These are phyloP conservation scores for Trametes meyenii DNA, from an alignment of 768 basidiomycete species.

Conservation along the genomic window DNA sequence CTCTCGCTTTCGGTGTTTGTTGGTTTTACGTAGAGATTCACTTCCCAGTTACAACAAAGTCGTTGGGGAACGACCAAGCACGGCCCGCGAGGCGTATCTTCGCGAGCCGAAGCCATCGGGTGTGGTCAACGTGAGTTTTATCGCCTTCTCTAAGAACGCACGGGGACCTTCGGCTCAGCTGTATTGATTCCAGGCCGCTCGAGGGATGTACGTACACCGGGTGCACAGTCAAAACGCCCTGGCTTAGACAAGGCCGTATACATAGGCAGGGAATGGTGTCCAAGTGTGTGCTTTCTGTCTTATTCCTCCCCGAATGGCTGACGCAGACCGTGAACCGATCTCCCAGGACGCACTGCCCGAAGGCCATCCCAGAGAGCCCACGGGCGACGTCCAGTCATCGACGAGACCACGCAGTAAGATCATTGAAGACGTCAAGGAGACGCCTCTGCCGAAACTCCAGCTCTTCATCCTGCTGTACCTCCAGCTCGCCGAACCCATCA, in stretches of 20 bases:
- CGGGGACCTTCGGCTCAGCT: not conserved
- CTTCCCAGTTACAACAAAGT: not conserved
- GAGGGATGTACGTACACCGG: slow-evolving; percentile 3
- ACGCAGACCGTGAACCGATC: not conserved
- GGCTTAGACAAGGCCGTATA: not conserved
- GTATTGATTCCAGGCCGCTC: not conserved
- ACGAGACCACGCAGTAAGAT: no score
- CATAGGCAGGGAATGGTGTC: not conserved
- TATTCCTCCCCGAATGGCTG: not conserved
- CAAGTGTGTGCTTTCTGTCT: not conserved
- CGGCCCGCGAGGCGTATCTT: not conserved
- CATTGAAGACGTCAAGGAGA: no score
- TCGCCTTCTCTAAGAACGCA: not conserved
- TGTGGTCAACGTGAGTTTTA: slow-evolving; percentile 10
- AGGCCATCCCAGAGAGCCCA: no score
- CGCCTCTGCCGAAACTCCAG: slow-evolving; percentile 32
- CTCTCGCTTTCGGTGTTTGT: not conserved
- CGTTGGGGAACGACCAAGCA: not conserved
- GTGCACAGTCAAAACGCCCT: not conserved
- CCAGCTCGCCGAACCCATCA: slow-evolving; percentile 33
- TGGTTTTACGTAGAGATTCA: not conserved
- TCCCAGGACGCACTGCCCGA: not conserved
- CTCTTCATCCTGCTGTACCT: slow-evolving; percentile 30
- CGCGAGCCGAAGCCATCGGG: not conserved
- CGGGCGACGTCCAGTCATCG: no score